Evolutionary conservation across 1,139 yeast species (phyloP).

Genomic region (Barnettozyma hawaiiensis): DNA sequence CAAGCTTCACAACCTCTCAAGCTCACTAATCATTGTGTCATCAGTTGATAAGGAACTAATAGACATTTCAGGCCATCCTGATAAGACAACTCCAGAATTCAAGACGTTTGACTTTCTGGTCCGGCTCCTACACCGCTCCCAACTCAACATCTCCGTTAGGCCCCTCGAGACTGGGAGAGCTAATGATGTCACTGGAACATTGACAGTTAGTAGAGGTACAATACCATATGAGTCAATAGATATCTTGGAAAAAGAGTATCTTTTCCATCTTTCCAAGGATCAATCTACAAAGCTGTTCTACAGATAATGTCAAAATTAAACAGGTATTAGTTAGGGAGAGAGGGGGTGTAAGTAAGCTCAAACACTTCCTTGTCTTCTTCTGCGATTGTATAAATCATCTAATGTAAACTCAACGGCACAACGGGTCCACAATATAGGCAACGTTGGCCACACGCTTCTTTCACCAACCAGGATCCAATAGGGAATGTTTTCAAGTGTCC

Average conservation of each 20-base stretch:
- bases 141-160: constrained; percentile 46
- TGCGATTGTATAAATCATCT: constrained; percentile 49
- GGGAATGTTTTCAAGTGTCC: constrained; percentile 59
- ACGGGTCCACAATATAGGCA: constrained; percentile 80
- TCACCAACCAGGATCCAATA: constrained; percentile 93
- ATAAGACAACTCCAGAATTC: constrained; percentile 37
- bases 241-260: constrained; percentile 57
- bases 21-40: constrained; percentile 30
- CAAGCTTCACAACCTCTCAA: constrained; percentile 34
- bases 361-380: constrained; percentile 33
- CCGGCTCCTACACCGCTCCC: constrained; percentile 42
- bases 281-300: constrained; percentile 34
- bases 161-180: constrained; percentile 81
- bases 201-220: constrained; percentile 53
- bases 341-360: too few species aligned
- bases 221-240: constrained; percentile 29
- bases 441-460: constrained; percentile 87
- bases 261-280: constrained; percentile 58
- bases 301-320: constrained; percentile 25
- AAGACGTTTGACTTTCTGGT: constrained; percentile 39
- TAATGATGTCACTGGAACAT: constrained; percentile 70
- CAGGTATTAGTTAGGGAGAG: too few species aligned
- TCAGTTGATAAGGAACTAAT: constrained; percentile 37
- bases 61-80: constrained; percentile 30
- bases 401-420: constrained; percentile 87